Evolutionary conservation across 768 basidiomycete genomes (phyloP).

Genomic region (Hortiboletus campestris): DNA sequence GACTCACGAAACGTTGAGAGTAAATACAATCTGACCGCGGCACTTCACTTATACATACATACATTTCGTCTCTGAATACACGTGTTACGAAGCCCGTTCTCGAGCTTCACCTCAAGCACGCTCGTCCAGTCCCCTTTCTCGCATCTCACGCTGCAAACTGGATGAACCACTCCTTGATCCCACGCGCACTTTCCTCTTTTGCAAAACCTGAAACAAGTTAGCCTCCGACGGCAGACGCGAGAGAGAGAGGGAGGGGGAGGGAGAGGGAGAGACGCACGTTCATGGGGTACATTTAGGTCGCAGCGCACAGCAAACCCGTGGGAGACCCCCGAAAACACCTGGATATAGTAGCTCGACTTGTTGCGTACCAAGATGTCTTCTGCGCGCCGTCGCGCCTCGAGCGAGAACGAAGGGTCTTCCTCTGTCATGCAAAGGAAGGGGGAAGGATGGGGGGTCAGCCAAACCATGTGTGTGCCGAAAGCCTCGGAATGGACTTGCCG

Average conservation of each 20-base stretch:
- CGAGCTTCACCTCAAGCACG: no score
- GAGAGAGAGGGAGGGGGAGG: no score
- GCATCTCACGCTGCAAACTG: slow-evolving; percentile 30
- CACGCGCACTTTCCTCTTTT: slow-evolving; percentile 54
- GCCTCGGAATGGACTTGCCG: no score
- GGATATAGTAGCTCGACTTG: slow-evolving; percentile 51
- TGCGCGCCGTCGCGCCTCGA: slow-evolving; percentile 47
- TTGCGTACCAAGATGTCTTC: slow-evolving; percentile 52
- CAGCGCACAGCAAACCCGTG: slow-evolving; percentile 25
- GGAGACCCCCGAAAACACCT: slow-evolving; percentile 48
- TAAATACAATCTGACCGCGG: no score
- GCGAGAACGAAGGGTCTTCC: slow-evolving; percentile 48
- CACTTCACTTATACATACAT: no score
- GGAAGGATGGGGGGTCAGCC: neutral
- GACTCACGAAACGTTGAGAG: no score
- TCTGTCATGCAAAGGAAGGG: slow-evolving; percentile 32
- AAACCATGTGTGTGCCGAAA: neutral
- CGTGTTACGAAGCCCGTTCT: no score
- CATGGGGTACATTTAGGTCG: slow-evolving; percentile 9
- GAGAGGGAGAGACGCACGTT: slow-evolving; percentile 15
- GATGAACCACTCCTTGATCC: slow-evolving; percentile 47
- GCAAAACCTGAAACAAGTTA: slow-evolving; percentile 46
- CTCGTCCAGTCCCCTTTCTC: no score
- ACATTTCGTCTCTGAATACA: no score
- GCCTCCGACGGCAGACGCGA: neutral